Evolutionary conservation across 768 basidiomycete genomes (phyloP).

Genomic region (Mycena galericulata): DNA sequence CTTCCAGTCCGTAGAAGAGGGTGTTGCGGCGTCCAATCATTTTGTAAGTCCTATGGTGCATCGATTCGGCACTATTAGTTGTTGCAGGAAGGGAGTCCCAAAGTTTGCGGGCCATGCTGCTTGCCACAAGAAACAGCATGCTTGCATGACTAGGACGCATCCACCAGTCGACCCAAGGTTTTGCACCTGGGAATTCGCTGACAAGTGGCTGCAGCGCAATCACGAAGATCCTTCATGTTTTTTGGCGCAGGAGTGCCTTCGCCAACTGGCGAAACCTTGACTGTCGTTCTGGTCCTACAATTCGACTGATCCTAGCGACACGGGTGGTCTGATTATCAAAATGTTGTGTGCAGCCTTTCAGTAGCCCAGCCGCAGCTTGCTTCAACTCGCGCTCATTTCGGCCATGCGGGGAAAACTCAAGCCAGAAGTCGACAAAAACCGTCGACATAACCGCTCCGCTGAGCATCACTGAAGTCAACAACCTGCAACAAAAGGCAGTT

Average conservation of each 20-base stretch:
- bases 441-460: conserved; percentile 45
- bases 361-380: conserved; percentile 16
- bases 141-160: conserved; percentile 34
- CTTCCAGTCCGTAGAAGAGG: conserved; percentile 11
- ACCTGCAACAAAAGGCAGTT: conserved; percentile 37
- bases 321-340: conserved; percentile 45
- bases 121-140: conserved; percentile 33
- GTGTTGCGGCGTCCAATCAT: conserved; percentile 22
- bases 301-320: conserved; percentile 38
- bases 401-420: not conserved
- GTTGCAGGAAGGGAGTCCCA: conserved; percentile 36
- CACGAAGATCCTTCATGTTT: conserved; percentile 26
- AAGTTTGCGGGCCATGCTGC: conserved; percentile 27
- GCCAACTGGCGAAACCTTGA: conserved; percentile 34
- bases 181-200: conserved; percentile 38
- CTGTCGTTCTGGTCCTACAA: conserved; percentile 35
- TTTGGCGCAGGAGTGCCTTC: conserved; percentile 15
- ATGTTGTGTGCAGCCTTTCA: conserved; percentile 49
- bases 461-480: conserved; percentile 52
- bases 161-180: conserved; percentile 52
- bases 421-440: conserved; percentile 45
- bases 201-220: conserved; percentile 26
- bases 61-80: conserved; percentile 38
- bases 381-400: conserved; percentile 26
- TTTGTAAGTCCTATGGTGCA: conserved; percentile 36